A percentile compares a stretch with the other conserved stretches of the same genome.
These are phyloP conservation scores for Nitzschia palea DNA, from an alignment of 108 stramenopile species.

Conservation along the genomic window DNA sequence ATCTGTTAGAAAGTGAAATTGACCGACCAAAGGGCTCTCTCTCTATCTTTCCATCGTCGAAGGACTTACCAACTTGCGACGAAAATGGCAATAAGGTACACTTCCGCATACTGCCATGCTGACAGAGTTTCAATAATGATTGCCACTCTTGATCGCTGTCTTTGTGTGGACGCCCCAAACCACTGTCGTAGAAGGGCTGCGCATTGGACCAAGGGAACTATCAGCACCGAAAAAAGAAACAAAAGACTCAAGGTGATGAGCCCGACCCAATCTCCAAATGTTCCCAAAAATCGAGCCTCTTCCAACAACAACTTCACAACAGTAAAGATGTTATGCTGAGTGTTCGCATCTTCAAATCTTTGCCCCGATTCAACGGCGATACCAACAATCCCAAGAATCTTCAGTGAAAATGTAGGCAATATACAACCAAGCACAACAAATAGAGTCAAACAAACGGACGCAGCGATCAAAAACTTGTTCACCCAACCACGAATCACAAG, in stretches of 20 bases:
- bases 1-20: too few relatives aligned
- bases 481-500: constrained; percentile 39
- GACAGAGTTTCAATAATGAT: constrained; percentile 54
- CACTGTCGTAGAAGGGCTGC: constrained; percentile 48
- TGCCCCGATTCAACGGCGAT: constrained; percentile 75
- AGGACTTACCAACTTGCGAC: constrained; percentile 61
- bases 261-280: constrained; percentile 53
- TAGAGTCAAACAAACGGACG: constrained; percentile 28
- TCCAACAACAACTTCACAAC: constrained; percentile 66
- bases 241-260: constrained; percentile 63
- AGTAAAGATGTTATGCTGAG: constrained; percentile 56
- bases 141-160: constrained; percentile 12
- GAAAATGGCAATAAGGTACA: constrained; percentile 67
- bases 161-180: constrained; percentile 44
- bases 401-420: constrained; percentile 59
- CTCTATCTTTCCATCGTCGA: background rate
- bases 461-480: constrained; percentile 30
- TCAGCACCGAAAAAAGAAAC: constrained; percentile 58
- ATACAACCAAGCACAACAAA: constrained; percentile 59
- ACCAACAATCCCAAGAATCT: constrained; percentile 70
- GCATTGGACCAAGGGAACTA: constrained; percentile 71
- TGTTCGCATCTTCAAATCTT: constrained; percentile 57
- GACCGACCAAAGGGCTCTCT: too few relatives aligned
- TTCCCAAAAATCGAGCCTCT: constrained; percentile 59
- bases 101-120: constrained; percentile 88